These are phyloP conservation scores for Malus sylvestris DNA, from an alignment of 306 rosid genomes.

Conservation along the genomic window DNA sequence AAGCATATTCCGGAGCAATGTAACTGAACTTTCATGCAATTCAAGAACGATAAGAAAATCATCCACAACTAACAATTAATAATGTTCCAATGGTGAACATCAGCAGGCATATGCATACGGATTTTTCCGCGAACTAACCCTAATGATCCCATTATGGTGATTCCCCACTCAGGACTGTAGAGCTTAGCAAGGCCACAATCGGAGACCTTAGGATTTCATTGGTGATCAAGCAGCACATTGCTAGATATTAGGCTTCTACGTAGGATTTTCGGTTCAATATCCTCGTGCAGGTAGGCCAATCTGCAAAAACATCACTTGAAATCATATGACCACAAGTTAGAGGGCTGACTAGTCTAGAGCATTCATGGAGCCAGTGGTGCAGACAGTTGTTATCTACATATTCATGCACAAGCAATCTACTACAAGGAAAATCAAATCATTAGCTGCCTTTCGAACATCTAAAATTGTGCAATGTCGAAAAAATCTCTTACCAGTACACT, in stretches of 20 bases:
- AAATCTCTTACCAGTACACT: too few relatives aligned
- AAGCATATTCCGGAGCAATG: conserved; percentile 26
- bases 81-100: too few relatives aligned
- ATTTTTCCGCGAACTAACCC: conserved; percentile 16
- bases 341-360: conserved; percentile 29
- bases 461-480: background rate
- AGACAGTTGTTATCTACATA: conserved; percentile 52
- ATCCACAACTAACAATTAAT: background rate
- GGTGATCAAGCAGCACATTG: conserved; percentile 47
- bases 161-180: background rate
- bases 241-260: conserved; percentile 47
- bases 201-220: conserved; percentile 53
- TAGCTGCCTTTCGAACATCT: background rate
- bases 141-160: conserved; percentile 27
- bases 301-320: conserved; percentile 29
- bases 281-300: conserved; percentile 64
- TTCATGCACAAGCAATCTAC: conserved; percentile 50
- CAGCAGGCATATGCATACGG: too few relatives aligned
- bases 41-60: background rate
- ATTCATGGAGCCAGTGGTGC: conserved; percentile 56
- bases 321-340: background rate
- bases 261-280: conserved; percentile 47
- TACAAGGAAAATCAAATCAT: background rate
- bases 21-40: conserved; percentile 26
- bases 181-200: conserved; percentile 41